These are phyloP conservation scores for Coniochaeta ligniaria DNA, from an alignment of 2,329 filamentous ascomycete species.

Conservation along the genomic window DNA sequence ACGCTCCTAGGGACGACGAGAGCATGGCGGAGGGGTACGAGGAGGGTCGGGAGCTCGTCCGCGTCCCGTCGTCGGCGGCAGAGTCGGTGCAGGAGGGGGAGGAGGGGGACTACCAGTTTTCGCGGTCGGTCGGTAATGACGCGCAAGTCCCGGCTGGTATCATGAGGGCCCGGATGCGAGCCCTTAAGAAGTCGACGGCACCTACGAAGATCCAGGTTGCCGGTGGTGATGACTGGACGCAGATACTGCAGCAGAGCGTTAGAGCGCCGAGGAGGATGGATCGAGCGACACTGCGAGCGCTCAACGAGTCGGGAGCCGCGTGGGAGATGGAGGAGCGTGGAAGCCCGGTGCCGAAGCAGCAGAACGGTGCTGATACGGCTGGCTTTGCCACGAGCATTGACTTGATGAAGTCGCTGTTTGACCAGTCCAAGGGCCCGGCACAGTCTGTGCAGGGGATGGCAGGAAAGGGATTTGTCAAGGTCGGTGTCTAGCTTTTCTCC, in stretches of 20 bases:
- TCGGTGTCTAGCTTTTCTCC: slow-evolving; percentile 50
- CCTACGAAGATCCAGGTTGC: slow-evolving; percentile 54
- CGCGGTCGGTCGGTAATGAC: slow-evolving; percentile 31
- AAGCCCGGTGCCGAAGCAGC: slow-evolving; percentile 22
- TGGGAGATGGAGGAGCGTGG: slow-evolving; percentile 28
- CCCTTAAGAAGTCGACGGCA: slow-evolving; percentile 51
- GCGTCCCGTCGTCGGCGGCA: slow-evolving; percentile 17
- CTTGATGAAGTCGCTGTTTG: slow-evolving; percentile 91
- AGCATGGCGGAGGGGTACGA: slow-evolving; percentile 65
- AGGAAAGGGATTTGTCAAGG: slow-evolving; percentile 72
- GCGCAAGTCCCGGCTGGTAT: slow-evolving; percentile 52
- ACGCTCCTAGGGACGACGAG: slow-evolving; percentile 42
- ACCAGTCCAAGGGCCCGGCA: slow-evolving; percentile 55
- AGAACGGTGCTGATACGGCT: slow-evolving; percentile 39
- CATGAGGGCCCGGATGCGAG: slow-evolving; percentile 56
- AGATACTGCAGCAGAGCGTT: slow-evolving; percentile 88
- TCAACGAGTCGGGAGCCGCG: slow-evolving; percentile 55
- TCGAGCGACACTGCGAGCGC: slow-evolving; percentile 59
- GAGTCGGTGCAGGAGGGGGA: slow-evolving; percentile 29
- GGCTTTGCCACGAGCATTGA: slow-evolving; percentile 87
- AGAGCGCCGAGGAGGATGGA: slow-evolving; percentile 94
- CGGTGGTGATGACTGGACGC: slow-evolving; percentile 81
- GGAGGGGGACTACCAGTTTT: slow-evolving; percentile 40
- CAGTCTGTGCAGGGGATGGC: slow-evolving; percentile 46
- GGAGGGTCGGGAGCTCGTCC: slow-evolving; percentile 6